A percentile compares a stretch with the other conserved stretches of the same genome.
These are phyloP conservation scores for Phaeolepiota aurea DNA, from an alignment of 768 basidiomycete genomes.

Conservation along the genomic window DNA sequence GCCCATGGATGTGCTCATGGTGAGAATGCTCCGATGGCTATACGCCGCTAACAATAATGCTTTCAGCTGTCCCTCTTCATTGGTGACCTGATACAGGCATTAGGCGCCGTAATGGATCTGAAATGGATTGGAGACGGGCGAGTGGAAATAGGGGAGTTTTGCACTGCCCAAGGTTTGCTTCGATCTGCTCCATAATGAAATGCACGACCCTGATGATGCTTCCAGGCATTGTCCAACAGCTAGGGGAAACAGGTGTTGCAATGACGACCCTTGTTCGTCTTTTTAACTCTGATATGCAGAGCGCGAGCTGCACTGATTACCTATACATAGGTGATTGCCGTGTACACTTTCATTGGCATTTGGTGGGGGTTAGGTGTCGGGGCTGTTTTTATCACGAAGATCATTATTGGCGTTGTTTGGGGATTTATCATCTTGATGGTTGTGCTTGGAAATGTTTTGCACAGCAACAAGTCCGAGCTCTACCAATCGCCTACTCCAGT, in stretches of 20 bases:
- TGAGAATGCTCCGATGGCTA: constrained; percentile 4
- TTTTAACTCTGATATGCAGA: background rate
- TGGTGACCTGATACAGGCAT: constrained; percentile 27
- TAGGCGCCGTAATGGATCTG: constrained; percentile 27
- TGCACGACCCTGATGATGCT: background rate
- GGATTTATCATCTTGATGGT: constrained; percentile 24
- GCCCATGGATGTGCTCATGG: constrained; percentile 34
- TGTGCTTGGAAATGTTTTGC: constrained; percentile 16
- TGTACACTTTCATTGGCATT: constrained; percentile 33
- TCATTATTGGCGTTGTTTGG: constrained; percentile 22
- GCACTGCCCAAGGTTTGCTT: constrained; percentile 28
- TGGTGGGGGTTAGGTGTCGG: constrained; percentile 22
- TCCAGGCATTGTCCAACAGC: constrained; percentile 28
- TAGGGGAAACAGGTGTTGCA: constrained; percentile 33
- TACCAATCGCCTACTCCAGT: constrained; percentile 28
- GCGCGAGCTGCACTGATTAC: background rate
- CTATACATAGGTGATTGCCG: constrained; percentile 20
- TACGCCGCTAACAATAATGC: background rate
- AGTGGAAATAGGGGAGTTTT: constrained; percentile 23
- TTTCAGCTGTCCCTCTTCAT: constrained; percentile 17
- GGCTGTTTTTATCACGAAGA: constrained; percentile 15
- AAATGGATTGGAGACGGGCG: constrained; percentile 25
- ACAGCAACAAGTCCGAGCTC: constrained; percentile 9
- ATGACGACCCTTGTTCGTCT: constrained; percentile 29
- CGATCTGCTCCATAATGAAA: background rate